Conservation (phyloP, 2,329 filamentous ascomycete genomes). For the Cadophora malorum region DNA sequence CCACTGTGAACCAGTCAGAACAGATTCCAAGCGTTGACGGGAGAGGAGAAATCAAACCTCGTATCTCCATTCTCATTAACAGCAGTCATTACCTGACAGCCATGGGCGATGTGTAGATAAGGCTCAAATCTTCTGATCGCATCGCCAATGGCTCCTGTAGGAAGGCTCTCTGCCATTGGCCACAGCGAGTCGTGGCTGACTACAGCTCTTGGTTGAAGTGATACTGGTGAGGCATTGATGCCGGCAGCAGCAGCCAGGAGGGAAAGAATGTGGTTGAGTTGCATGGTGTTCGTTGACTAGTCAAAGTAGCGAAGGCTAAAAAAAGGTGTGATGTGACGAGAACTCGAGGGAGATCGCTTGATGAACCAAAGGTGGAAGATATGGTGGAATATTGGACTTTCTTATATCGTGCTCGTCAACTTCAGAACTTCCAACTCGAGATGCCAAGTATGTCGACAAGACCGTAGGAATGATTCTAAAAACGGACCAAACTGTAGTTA, state of each 20-base stretch:
- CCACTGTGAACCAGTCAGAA: slow-evolving; percentile 38
- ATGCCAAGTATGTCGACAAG: background rate
- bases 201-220: slow-evolving; percentile 11
- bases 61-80: slow-evolving; percentile 34
- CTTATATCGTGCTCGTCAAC: background rate
- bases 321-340: background rate
- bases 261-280: slow-evolving; percentile 1
- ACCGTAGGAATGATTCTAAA: background rate
- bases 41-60: slow-evolving; percentile 1
- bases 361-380: background rate
- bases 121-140: slow-evolving; percentile 27
- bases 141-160: slow-evolving; percentile 1
- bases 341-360: background rate
- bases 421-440: background rate
- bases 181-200: slow-evolving; percentile 14
- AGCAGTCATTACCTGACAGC: slow-evolving; percentile 39
- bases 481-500: background rate
- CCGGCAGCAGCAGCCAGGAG: background rate
- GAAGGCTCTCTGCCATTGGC: slow-evolving; percentile 13
- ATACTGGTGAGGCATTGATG: slow-evolving; percentile 1
- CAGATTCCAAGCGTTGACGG: background rate
- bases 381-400: background rate
- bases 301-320: background rate
- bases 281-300: slow-evolving; percentile 10
- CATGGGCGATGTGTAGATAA: slow-evolving; percentile 39